Evolutionary conservation across 768 basidiomycete genomes (phyloP).

Genomic region (Termitomyces sp.): DNA sequence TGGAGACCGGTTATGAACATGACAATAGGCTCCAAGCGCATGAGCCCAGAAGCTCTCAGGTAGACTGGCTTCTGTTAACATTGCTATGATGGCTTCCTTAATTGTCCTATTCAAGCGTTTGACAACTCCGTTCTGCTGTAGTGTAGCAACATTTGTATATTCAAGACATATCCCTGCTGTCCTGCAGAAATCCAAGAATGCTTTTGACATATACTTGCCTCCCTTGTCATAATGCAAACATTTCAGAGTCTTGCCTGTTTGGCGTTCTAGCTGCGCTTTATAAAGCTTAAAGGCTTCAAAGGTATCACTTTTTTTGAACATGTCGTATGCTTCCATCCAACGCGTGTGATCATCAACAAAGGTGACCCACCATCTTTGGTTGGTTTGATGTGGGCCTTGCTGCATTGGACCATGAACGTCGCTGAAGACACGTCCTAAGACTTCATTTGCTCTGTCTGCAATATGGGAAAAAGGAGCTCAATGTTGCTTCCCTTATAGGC

Average conservation of each 20-base stretch:
- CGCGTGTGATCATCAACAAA: neutral
- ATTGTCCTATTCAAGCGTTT: constrained; percentile 33
- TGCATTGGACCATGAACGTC: neutral
- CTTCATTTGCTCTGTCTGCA: neutral
- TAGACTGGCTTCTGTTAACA: constrained; percentile 5
- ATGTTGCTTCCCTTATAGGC: neutral
- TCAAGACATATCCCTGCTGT: neutral
- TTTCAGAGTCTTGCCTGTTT: neutral
- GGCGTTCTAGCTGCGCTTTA: neutral
- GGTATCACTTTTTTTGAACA: neutral
- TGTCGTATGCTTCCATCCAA: neutral
- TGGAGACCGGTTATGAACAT: neutral
- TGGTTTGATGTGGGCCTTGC: neutral
- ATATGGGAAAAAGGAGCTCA: neutral
- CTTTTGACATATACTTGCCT: neutral
- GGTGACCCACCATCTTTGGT: neutral
- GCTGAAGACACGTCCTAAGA: neutral
- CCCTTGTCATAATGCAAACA: neutral
- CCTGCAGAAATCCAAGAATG: neutral
- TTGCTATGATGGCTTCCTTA: constrained; percentile 18
- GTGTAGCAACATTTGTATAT: neutral
- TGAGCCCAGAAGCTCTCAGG: constrained; percentile 4
- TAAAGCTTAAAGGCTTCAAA: neutral
- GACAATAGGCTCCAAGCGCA: neutral
- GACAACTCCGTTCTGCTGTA: constrained; percentile 36